These are phyloP conservation scores for Aspergillus campestris DNA, from an alignment of 495 filamentous ascomycete genomes.

Conservation along the genomic window DNA sequence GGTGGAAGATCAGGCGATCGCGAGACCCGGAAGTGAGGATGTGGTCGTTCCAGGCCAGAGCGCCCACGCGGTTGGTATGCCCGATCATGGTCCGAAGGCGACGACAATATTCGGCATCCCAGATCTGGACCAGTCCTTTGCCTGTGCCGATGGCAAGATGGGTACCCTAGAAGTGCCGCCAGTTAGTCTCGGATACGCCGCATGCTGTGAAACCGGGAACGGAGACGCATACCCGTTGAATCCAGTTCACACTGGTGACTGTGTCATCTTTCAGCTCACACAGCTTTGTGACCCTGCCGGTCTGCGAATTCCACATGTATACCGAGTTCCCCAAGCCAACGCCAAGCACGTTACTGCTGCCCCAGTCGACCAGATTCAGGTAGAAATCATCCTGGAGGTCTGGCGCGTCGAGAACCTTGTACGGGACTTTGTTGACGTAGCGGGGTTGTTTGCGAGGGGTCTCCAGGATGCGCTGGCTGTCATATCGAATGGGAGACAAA, in stretches of 20 bases:
- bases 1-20: constrained; percentile 87
- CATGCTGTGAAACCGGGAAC: not conserved
- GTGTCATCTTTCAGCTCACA: constrained; percentile 90
- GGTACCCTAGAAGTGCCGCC: constrained; percentile 51
- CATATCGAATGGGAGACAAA: constrained; percentile 80
- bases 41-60: constrained; percentile 95
- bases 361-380: constrained; percentile 95
- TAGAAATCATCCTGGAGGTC: constrained; percentile 97
- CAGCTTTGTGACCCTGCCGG: constrained; percentile 79
- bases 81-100: constrained; percentile 92
- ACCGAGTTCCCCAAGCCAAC: constrained; percentile 88
- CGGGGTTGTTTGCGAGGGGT: constrained; percentile 81
- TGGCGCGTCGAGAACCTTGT: constrained; percentile 94
- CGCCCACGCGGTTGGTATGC: constrained; percentile 82
- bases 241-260: constrained; percentile 96
- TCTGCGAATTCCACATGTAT: constrained; percentile 97
- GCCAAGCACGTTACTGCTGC: constrained; percentile 85
- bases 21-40: constrained; percentile 93
- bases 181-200: constrained; percentile 2
- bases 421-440: constrained; percentile 89
- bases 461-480: constrained; percentile 83
- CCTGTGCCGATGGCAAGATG: constrained; percentile 91
- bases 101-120: constrained; percentile 82
- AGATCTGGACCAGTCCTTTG: constrained; percentile 92
- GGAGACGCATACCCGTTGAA: constrained; percentile 55